These are phyloP conservation scores for Fragilariopsis cylindrus DNA, from an alignment of 108 stramenopile species.

Conservation along the genomic window DNA sequence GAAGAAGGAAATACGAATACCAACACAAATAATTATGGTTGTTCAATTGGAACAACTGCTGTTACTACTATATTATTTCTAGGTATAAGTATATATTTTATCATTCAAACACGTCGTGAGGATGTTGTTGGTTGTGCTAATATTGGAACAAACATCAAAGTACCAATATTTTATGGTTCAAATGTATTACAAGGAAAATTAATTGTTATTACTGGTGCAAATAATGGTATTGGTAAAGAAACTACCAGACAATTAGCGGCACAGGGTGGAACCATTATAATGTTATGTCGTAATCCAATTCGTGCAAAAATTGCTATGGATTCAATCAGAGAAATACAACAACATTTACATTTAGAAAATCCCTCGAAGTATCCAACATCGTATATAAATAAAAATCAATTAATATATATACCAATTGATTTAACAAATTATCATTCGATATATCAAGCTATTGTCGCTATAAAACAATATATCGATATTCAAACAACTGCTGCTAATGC, in stretches of 20 bases:
- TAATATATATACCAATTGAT: conserved; percentile 60
- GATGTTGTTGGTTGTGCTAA: conserved; percentile 19
- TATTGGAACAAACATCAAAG: not conserved
- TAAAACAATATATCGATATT: conserved; percentile 16
- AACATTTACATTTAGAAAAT: not conserved
- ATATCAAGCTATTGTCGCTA: conserved; percentile 38
- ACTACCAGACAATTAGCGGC: conserved; percentile 68
- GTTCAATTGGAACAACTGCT: not conserved
- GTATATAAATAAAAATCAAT: conserved; percentile 10
- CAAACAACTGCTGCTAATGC: not conserved
- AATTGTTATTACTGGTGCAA: conserved; percentile 80
- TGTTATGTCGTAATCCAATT: conserved; percentile 64
- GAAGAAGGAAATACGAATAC: not conserved
- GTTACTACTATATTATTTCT: not conserved
- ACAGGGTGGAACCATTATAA: conserved; percentile 63
- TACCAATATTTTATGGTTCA: conserved; percentile 15
- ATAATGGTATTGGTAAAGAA: conserved; percentile 82
- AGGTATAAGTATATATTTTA: not conserved
- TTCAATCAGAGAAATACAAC: conserved; percentile 32
- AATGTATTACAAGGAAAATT: conserved; percentile 28
- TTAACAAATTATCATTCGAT: conserved; percentile 57
- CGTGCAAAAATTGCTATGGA: conserved; percentile 60
- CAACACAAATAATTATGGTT: not conserved
- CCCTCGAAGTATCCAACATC: not conserved
- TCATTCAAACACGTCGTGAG: conserved; percentile 8